Percentiles rank a stretch among this genome's conserved stretches.
phyloP scores from a whole-genome alignment of 2,329 filamentous ascomycete species.

The Phialemoniopsis sp. region DNA sequence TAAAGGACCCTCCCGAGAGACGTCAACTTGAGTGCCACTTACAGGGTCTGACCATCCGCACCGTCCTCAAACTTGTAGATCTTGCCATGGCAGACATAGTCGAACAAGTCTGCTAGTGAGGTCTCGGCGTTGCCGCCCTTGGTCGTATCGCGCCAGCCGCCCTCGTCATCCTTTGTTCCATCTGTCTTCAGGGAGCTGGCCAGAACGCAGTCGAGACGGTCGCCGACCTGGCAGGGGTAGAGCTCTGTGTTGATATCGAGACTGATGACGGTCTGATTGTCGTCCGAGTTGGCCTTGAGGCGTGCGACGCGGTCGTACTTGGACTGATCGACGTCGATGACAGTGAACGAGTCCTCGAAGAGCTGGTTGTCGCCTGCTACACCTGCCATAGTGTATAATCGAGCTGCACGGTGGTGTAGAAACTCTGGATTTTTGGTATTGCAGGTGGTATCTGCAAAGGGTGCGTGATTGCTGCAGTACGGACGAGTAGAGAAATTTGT shows the following conservation, averaged over 20 bases:
- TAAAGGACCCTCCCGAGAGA: background rate
- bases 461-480: background rate
- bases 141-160: slow-evolving; percentile 75
- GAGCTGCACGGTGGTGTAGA: too few relatives aligned
- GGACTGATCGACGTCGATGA: slow-evolving; percentile 72
- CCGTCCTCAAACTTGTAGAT: slow-evolving; percentile 85
- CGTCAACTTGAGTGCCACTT: slow-evolving; percentile 31
- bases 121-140: slow-evolving; percentile 49
- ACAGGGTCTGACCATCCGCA: slow-evolving; percentile 80
- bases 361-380: slow-evolving; percentile 81
- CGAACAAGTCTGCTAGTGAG: slow-evolving; percentile 72
- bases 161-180: slow-evolving; percentile 71
- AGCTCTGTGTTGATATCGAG: slow-evolving; percentile 95
- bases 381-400: too few relatives aligned
- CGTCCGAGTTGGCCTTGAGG: slow-evolving; percentile 70
- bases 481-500: background rate
- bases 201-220: slow-evolving; percentile 75
- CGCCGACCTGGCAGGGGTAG: slow-evolving; percentile 71
- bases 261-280: slow-evolving; percentile 70
- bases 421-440: background rate
- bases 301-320: slow-evolving; percentile 97
- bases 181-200: slow-evolving; percentile 85
- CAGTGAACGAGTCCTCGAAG: slow-evolving; percentile 87
- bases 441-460: background rate
- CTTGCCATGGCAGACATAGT: slow-evolving; percentile 87